Evolutionary conservation across 352 stramenopile genomes (phyloP).

Genomic region (Thraustochytrium aureum): DNA sequence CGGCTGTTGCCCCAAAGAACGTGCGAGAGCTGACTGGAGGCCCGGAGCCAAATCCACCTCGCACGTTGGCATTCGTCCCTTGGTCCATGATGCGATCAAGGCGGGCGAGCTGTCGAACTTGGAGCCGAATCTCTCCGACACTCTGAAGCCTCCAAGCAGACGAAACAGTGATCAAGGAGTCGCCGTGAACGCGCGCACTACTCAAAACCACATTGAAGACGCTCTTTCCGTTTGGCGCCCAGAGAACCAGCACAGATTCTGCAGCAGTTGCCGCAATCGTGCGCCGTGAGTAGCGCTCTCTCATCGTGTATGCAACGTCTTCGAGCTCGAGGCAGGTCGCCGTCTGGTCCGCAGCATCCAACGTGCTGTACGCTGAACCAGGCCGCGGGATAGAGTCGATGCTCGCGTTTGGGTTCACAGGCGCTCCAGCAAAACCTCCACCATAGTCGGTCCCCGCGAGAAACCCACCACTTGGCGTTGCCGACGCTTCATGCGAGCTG

Average conservation of each 20-base stretch:
- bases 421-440: not conserved
- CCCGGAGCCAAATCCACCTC: no score
- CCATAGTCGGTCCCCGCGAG: not conserved
- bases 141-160: slow-evolving; percentile 24
- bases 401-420: not conserved
- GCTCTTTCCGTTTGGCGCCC: slow-evolving; percentile 42
- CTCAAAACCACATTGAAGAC: not conserved
- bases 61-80: not conserved
- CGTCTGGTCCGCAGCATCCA: not conserved
- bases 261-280: not conserved
- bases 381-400: not conserved
- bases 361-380: not conserved
- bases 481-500: no score
- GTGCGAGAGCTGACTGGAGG: not conserved
- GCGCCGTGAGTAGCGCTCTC: not conserved
- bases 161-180: slow-evolving; percentile 9
- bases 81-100: not conserved
- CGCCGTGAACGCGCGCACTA: not conserved
- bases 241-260: not conserved
- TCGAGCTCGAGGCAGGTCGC: not conserved
- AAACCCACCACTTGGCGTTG: not conserved
- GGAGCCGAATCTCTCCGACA: not conserved
- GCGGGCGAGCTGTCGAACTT: slow-evolving; percentile 8
- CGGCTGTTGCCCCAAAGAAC: not conserved
- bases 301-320: not conserved